phyloP scores from a whole-genome alignment of 2,329 filamentous ascomycete genomes.

The Fusarium sulawesiense region DNA sequence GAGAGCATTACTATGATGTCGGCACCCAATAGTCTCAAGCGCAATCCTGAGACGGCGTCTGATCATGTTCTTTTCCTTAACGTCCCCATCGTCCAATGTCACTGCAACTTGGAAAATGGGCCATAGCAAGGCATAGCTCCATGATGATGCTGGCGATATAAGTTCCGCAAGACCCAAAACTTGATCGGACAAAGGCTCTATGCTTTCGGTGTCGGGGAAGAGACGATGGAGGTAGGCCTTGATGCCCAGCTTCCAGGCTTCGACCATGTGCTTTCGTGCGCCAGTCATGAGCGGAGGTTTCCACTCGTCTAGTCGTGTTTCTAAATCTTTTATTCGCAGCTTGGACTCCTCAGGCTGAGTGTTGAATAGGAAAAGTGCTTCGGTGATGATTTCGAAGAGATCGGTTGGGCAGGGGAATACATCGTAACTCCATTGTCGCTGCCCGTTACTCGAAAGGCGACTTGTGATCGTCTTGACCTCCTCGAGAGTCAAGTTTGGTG shows the following conservation, averaged over 20 bases:
- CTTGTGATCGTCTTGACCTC: not conserved
- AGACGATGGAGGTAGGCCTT: not conserved
- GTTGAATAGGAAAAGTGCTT: constrained; percentile 4
- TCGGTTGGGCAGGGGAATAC: constrained; percentile 21
- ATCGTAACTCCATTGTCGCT: constrained; percentile 15
- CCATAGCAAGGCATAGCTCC: constrained; percentile 17
- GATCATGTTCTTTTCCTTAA: not conserved
- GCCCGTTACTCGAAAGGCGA: not conserved
- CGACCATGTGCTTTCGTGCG: constrained; percentile 12
- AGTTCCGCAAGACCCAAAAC: not conserved
- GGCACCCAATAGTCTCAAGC: constrained; percentile 10
- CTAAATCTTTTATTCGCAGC: not conserved
- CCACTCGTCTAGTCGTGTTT: not conserved
- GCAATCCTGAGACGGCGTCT: not conserved
- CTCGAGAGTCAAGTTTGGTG: not conserved
- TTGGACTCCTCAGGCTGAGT: accelerated
- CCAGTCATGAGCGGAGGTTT: not conserved
- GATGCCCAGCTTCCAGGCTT: constrained; percentile 4
- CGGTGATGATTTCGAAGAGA: constrained; percentile 14
- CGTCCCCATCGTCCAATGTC: not conserved
- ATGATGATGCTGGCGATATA: not conserved
- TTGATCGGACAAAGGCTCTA: not conserved
- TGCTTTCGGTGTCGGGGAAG: not conserved
- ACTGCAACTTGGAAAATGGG: constrained; percentile 13
- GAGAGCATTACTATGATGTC: constrained; percentile 26